Evolutionary conservation across 2,329 filamentous ascomycete genomes (phyloP), one percentile per base, ranked within the genome.

Genomic region (Davidsoniella virescens): DNA sequence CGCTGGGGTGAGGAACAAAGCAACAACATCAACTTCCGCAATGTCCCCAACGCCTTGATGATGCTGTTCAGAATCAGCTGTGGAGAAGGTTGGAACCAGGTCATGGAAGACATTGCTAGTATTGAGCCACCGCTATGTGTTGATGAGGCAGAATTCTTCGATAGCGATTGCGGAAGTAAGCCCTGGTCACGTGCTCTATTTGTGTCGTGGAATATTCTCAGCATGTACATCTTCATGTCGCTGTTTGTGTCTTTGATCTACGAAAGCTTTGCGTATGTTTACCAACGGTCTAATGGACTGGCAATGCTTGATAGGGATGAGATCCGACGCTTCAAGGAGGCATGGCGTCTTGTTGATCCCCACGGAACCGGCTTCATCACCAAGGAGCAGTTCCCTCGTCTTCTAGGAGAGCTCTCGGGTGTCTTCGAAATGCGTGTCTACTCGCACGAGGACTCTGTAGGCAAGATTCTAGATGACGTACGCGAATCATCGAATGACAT

Each of bases 211-310:
- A 98, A 98, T 69, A 90, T 98, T 59, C 75, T 98, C 65, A 96
- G 90, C 83, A 98, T 98, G 92, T 98, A 98, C 67, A 94, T 98
- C 60, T 98, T 98, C 60, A 90, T 96, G 61, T 95, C 90, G 61
- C 69, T 98, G 61, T 98, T 98, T 64, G 90, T 98, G 53, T 98
- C 92, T 45, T 79, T 98, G 63, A 98, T 98, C 58, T 98, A 93
- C 67, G 92, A 98, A 69, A 96, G 88, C 66, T 98, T 98, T 72
- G 94, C 87, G 63, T 98, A 98, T 60, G 92, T 98, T 55, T 98
- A 96, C 63, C 93, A 98, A 67, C 79, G 87, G 55, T 95, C 90
- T 54, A 94, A 85, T 60, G 87, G 87, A n/a, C 74, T 95, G 58
- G 87, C 84, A 5, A 82, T 84, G 54, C 82, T 98, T 58, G 93